A percentile compares a stretch with the other conserved stretches of the same genome.
Evolutionary conservation across 352 stramenopile genomes (phyloP).

Genomic region (Phytophthora rubi): DNA sequence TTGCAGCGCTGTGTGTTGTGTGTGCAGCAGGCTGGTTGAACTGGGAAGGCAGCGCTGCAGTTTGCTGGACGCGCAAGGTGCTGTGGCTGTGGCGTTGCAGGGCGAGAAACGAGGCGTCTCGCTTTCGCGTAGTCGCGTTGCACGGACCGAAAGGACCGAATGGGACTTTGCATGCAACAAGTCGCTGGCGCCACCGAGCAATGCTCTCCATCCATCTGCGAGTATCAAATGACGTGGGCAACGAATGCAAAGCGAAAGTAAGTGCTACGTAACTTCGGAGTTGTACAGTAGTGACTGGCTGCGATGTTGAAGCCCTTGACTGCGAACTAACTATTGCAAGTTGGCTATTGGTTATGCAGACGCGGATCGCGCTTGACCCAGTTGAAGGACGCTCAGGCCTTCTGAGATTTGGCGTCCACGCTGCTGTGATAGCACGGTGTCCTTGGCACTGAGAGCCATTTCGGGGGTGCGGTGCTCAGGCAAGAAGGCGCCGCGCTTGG

Average conservation of each 20-base stretch:
- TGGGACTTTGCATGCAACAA: neutral
- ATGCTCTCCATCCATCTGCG: neutral
- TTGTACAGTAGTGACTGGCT: constrained; percentile 6
- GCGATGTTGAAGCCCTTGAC: constrained; percentile 6
- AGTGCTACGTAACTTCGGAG: neutral
- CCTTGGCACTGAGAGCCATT: constrained; percentile 68
- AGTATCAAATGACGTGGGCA: neutral
- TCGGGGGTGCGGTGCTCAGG: constrained; percentile 41
- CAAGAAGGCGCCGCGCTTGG: constrained; percentile 59
- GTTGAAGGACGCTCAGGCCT: constrained; percentile 9
- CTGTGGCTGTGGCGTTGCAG: constrained; percentile 4
- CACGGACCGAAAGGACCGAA: neutral
- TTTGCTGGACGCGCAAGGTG: neutral
- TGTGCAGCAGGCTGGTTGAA: constrained; percentile 12
- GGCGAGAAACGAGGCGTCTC: constrained; percentile 17
- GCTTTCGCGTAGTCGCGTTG: constrained; percentile 21
- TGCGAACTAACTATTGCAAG: neutral
- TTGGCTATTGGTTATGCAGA: constrained; percentile 16
- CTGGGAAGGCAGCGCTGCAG: neutral
- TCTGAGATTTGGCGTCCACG: neutral
- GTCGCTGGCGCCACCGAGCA: neutral
- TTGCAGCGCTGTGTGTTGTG: constrained; percentile 1
- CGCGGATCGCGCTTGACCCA: constrained; percentile 25
- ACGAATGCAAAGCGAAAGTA: neutral
- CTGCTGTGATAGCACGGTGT: constrained; percentile 36